phyloP scores from a whole-genome alignment of 2,329 filamentous ascomycete genomes.

The Colletotrichum sp. region DNA sequence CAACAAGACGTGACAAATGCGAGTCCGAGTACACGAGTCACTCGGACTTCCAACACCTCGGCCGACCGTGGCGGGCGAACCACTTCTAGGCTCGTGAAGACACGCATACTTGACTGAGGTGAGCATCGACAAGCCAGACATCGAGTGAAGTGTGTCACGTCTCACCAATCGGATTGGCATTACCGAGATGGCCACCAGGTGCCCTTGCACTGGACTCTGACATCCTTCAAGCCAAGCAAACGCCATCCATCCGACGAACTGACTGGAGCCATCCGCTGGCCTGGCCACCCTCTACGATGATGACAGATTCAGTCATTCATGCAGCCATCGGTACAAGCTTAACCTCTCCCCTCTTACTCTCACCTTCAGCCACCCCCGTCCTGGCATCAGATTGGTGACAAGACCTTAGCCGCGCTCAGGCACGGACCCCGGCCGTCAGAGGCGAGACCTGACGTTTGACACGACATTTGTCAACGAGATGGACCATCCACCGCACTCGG shows the following conservation, averaged over 20 bases:
- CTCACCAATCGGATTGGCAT: not conserved
- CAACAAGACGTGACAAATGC: not conserved
- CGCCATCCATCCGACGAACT: not conserved
- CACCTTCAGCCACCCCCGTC: not conserved
- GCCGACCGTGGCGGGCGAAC: not conserved
- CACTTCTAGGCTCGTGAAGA: not conserved
- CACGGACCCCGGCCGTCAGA: not conserved
- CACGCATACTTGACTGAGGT: not conserved
- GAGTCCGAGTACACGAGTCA: slow-evolving; percentile 1
- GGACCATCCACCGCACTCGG: not conserved
- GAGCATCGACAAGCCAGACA: not conserved
- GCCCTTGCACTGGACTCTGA: not conserved
- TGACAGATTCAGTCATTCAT: not conserved
- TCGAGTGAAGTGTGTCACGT: not conserved
- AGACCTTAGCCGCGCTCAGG: not conserved
- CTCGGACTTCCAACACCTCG: not conserved
- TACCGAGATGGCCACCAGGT: not conserved
- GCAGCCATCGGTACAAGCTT: not conserved
- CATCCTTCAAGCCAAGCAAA: not conserved
- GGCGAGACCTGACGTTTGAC: not conserved
- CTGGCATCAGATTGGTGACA: not conserved
- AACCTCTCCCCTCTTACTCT: not conserved
- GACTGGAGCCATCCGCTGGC: not conserved
- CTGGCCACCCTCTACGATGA: not conserved
- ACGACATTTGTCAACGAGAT: slow-evolving; percentile 6